Evolutionary conservation across 495 filamentous ascomycete species (phyloP).

Genomic region (Penicillium macrosclerotiorum): DNA sequence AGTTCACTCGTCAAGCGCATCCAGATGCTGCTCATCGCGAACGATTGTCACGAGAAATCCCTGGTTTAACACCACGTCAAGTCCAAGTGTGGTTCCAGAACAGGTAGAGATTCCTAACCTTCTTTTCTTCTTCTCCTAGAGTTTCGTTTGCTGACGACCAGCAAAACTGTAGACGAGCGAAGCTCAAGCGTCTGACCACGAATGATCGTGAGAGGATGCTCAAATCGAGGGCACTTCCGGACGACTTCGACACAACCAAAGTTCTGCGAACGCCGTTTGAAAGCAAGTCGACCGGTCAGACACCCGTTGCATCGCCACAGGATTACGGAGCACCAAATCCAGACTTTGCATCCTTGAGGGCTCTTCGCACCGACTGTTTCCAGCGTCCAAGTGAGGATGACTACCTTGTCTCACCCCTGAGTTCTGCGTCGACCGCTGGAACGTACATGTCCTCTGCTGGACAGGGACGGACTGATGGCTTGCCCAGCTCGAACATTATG

Average conservation of each 20-base stretch:
- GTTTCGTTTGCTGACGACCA: slow-evolving; percentile 22
- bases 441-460: slow-evolving; percentile 40
- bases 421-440: slow-evolving; percentile 41
- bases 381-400: slow-evolving; percentile 42
- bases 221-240: slow-evolving; percentile 86
- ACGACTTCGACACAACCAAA: slow-evolving; percentile 89
- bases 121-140: slow-evolving; percentile 6
- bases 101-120: slow-evolving; percentile 55
- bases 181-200: slow-evolving; percentile 88
- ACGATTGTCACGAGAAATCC: slow-evolving; percentile 85
- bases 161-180: slow-evolving; percentile 66
- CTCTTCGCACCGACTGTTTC: slow-evolving; percentile 38
- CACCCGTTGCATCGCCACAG: slow-evolving; percentile 32
- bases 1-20: slow-evolving; percentile 93
- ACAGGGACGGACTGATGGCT: slow-evolving; percentile 26
- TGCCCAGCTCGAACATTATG: slow-evolving; percentile 25
- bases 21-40: slow-evolving; percentile 93
- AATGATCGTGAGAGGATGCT: slow-evolving; percentile 94
- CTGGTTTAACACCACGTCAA: slow-evolving; percentile 87
- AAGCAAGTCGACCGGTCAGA: slow-evolving; percentile 31
- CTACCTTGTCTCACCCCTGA: slow-evolving; percentile 44
- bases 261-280: slow-evolving; percentile 75
- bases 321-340: slow-evolving; percentile 15
- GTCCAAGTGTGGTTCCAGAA: slow-evolving; percentile 99
- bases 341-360: slow-evolving; percentile 23